A percentile compares a stretch with the other conserved stretches of the same genome.
Evolutionary conservation across 2,329 filamentous ascomycete genomes (phyloP).

Genomic region (Biscogniauxia sp.): DNA sequence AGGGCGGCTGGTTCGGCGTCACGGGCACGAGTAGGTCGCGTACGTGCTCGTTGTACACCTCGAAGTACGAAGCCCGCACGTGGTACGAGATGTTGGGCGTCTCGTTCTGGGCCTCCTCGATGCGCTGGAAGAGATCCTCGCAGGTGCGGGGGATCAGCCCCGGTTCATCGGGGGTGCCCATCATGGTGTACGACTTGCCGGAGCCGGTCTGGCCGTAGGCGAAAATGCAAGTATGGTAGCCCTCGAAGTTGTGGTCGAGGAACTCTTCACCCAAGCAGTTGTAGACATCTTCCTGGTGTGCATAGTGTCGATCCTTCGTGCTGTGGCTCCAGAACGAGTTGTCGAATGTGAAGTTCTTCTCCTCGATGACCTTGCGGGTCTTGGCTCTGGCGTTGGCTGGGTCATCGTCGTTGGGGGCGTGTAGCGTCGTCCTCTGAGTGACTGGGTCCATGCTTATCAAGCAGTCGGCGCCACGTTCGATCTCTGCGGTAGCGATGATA

Average conservation of each 20-base stretch:
- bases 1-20: constrained; percentile 66
- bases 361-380: constrained; percentile 73
- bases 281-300: constrained; percentile 90
- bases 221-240: constrained; percentile 98
- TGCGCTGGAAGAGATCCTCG: constrained; percentile 91
- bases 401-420: constrained; percentile 61
- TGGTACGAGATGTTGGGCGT: constrained; percentile 93
- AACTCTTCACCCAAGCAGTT: constrained; percentile 94
- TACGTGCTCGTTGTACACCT: constrained; percentile 99
- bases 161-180: constrained; percentile 82
- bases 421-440: constrained; percentile 80
- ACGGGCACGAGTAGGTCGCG: constrained; percentile 85
- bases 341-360: constrained; percentile 93
- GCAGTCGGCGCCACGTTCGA: constrained; percentile 76
- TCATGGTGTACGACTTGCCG: constrained; percentile 98
- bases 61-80: constrained; percentile 96
- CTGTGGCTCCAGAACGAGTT: constrained; percentile 98
- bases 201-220: constrained; percentile 97
- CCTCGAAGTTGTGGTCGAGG: constrained; percentile 97
- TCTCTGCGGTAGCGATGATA: constrained; percentile 55
- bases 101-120: constrained; percentile 72
- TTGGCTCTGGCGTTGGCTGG: constrained; percentile 57
- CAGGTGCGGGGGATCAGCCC: constrained; percentile 94
- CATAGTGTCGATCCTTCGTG: constrained; percentile 76
- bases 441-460: constrained; percentile 88